Percentiles rank a stretch among this genome's conserved stretches.
Evolutionary conservation across 2,329 filamentous ascomycete species (phyloP).

Genomic region (Dactylellina cionopaga): DNA sequence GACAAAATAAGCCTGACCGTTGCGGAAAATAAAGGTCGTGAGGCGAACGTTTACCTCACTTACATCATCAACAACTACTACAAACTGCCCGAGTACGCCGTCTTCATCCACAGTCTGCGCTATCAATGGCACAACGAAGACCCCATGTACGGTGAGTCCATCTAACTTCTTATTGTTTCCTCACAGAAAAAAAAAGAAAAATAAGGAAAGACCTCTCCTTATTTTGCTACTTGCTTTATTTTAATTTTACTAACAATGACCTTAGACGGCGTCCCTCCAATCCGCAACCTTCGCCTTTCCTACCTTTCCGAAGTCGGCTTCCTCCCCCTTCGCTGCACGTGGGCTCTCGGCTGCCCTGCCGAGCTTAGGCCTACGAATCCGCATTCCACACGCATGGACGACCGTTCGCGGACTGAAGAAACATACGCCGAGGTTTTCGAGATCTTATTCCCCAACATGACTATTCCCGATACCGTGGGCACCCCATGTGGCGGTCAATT

Average conservation of each 20-base stretch:
- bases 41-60: conserved; percentile 71
- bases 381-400: conserved; percentile 61
- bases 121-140: conserved; percentile 53
- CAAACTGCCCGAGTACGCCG: conserved; percentile 58
- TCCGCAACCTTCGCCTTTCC: conserved; percentile 31
- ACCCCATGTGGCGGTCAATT: conserved; percentile 75
- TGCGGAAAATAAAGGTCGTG: conserved; percentile 67
- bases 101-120: conserved; percentile 46
- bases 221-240: neutral
- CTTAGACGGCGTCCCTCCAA: conserved; percentile 26
- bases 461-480: conserved; percentile 62
- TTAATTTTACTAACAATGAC: neutral
- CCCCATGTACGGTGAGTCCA: conserved; percentile 63
- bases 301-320: conserved; percentile 68
- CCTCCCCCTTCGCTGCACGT: conserved; percentile 70
- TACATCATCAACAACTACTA: conserved; percentile 73
- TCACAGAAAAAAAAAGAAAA: neutral
- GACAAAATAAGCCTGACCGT: conserved; percentile 38
- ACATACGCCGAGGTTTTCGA: conserved; percentile 34
- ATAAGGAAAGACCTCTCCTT: too few species aligned
- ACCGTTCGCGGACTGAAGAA: conserved; percentile 46
- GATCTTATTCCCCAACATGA: conserved; percentile 37
- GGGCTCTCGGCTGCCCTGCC: conserved; percentile 70
- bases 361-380: conserved; percentile 60
- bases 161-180: neutral